Evolutionary conservation across 2,329 filamentous ascomycete species (phyloP).

Genomic region (Fusarium compactum): DNA sequence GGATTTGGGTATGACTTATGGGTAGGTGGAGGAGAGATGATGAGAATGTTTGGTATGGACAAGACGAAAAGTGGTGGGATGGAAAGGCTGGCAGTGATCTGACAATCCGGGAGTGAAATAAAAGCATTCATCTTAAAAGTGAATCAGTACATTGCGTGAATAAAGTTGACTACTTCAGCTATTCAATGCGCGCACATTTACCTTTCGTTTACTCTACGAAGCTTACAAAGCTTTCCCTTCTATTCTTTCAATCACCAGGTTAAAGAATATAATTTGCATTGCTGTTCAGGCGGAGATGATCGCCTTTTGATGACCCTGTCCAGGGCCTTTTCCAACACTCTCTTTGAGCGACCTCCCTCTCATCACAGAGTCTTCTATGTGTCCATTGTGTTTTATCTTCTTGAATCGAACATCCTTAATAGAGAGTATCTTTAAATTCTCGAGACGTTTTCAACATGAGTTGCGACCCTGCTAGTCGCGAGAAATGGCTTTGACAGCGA

Average conservation of each 20-base stretch:
- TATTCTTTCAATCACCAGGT: neutral
- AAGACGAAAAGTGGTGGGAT: neutral
- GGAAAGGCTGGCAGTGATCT: neutral
- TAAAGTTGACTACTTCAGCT: neutral
- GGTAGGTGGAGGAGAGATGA: neutral
- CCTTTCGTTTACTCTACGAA: neutral
- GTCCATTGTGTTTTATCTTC: neutral
- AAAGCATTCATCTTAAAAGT: neutral
- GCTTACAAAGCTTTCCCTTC: neutral
- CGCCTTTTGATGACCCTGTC: neutral
- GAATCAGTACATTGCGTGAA: neutral
- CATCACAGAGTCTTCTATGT: neutral
- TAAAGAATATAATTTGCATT: neutral
- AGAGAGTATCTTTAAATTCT: neutral
- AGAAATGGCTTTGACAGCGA: neutral
- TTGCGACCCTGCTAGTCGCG: neutral
- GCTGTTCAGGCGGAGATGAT: neutral
- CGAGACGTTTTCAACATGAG: neutral
- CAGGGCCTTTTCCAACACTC: neutral
- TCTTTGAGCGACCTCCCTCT: neutral
- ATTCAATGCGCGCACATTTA: neutral
- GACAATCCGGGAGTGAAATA: neutral
- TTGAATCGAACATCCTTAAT: fast-evolving
- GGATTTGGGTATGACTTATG: neutral
- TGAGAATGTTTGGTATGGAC: neutral